phyloP scores from a whole-genome alignment of 1,284 basidiomycete species.

The Ceratobasidium sp. region DNA sequence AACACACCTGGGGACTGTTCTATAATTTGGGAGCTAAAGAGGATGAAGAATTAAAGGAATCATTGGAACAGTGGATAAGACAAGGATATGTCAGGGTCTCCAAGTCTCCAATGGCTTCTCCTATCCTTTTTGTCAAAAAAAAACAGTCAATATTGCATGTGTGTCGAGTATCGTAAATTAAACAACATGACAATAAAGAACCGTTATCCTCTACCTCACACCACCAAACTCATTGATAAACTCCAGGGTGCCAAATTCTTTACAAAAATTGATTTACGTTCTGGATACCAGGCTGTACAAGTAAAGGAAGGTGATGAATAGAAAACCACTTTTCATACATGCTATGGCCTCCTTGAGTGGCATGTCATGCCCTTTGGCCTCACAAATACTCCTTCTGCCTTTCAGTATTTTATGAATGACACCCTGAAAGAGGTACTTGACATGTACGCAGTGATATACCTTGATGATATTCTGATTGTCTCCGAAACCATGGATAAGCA shows the following conservation, averaged over 20 bases:
- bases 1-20: constrained; percentile 15
- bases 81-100: constrained; percentile 22
- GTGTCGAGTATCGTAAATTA: constrained; percentile 37
- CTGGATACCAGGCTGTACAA: constrained; percentile 21
- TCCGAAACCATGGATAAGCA: constrained; percentile 32
- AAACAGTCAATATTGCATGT: constrained; percentile 32
- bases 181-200: constrained; percentile 42
- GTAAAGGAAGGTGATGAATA: constrained; percentile 36
- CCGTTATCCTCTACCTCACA: constrained; percentile 34
- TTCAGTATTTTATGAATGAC: constrained; percentile 37
- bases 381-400: constrained; percentile 29
- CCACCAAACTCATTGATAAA: constrained; percentile 26
- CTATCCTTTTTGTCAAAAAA: constrained; percentile 41
- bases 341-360: constrained; percentile 35
- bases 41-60: constrained; percentile 4
- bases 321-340: constrained; percentile 41
- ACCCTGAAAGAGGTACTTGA: constrained; percentile 33
- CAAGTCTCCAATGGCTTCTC: constrained; percentile 42
- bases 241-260: constrained; percentile 24
- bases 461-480: constrained; percentile 46
- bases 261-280: constrained; percentile 36
- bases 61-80: constrained; percentile 11
- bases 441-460: constrained; percentile 34
- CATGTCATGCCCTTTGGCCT: constrained; percentile 39
- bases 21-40: constrained; percentile 1